Evolutionary conservation across 345 rosid genomes (phyloP).

Genomic region (Aquilaria sinensis): DNA sequence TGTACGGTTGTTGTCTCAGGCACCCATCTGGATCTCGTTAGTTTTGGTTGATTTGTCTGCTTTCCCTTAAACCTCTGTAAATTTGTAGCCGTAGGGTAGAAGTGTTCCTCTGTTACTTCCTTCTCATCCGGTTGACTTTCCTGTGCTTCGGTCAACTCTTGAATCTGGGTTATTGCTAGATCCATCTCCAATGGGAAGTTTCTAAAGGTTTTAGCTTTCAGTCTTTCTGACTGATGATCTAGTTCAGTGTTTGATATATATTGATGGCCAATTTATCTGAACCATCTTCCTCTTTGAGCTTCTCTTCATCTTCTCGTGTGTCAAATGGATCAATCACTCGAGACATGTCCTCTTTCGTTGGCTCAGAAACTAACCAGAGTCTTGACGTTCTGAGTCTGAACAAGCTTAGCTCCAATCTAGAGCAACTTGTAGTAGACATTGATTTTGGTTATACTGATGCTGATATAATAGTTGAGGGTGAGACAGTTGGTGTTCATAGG

Average conservation of each 20-base stretch:
- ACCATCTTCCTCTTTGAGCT: conserved; percentile 79
- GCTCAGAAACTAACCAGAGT: conserved; percentile 30
- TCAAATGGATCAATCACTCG: conserved; percentile 41
- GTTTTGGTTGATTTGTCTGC: not conserved
- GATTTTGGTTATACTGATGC: conserved; percentile 74
- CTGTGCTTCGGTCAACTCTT: not conserved
- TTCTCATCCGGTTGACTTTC: not conserved
- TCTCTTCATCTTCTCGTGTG: conserved; percentile 52
- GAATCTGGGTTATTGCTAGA: not conserved
- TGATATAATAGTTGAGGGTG: conserved; percentile 52
- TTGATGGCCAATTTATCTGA: conserved; percentile 61
- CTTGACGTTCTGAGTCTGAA: conserved; percentile 57
- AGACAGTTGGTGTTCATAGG: conserved; percentile 64
- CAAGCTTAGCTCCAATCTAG: conserved; percentile 78
- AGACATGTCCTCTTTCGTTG: conserved; percentile 24
- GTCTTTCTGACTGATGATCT: not conserved
- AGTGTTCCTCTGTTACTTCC: not conserved
- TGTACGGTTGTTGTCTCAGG: not conserved
- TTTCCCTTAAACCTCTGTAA: not conserved
- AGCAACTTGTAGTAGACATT: conserved; percentile 53
- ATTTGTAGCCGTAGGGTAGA: not conserved
- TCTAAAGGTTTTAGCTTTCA: conserved; percentile 5
- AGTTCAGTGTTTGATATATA: not conserved
- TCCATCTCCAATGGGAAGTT: not conserved
- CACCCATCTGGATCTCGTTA: not conserved